Evolutionary conservation across 148 eudicot genomes (phyloP).

Genomic region (Heliamphora exappendiculata): DNA sequence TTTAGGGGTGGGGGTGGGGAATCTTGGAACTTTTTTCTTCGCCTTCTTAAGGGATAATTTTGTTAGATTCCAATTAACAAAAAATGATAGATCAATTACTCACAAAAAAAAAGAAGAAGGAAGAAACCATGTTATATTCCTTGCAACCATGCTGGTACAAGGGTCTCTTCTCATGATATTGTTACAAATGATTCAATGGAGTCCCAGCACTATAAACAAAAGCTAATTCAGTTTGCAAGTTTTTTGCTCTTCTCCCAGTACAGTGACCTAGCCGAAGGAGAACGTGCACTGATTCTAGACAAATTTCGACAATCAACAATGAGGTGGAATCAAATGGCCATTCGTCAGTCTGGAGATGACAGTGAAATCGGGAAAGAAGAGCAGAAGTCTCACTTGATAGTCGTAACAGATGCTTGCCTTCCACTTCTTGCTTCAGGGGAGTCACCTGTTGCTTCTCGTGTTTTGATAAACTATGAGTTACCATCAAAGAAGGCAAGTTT

Average conservation of each 20-base stretch:
- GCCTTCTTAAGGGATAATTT: background rate
- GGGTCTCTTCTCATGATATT: background rate
- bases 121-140: background rate
- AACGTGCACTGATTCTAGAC: constrained; percentile 56
- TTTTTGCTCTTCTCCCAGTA: constrained; percentile 43
- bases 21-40: background rate
- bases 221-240: constrained; percentile 7
- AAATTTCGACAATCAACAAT: constrained; percentile 53
- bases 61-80: constrained; percentile 4
- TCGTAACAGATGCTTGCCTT: constrained; percentile 86
- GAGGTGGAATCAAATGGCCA: constrained; percentile 50
- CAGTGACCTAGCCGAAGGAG: constrained; percentile 80
- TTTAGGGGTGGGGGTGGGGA: background rate
- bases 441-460: constrained; percentile 57
- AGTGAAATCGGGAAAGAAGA: constrained; percentile 40
- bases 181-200: background rate
- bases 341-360: constrained; percentile 25
- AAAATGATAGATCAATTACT: no score
- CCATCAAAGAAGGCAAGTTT: constrained; percentile 65
- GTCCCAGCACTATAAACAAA: background rate
- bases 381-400: constrained; percentile 61
- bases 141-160: background rate
- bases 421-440: constrained; percentile 68
- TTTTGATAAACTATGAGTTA: constrained; percentile 79
- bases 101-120: background rate